A percentile compares a stretch with the other conserved stretches of the same genome.
These are phyloP conservation scores for Raffaelea albimanens DNA, from an alignment of 2,329 filamentous ascomycete species.

Conservation along the genomic window DNA sequence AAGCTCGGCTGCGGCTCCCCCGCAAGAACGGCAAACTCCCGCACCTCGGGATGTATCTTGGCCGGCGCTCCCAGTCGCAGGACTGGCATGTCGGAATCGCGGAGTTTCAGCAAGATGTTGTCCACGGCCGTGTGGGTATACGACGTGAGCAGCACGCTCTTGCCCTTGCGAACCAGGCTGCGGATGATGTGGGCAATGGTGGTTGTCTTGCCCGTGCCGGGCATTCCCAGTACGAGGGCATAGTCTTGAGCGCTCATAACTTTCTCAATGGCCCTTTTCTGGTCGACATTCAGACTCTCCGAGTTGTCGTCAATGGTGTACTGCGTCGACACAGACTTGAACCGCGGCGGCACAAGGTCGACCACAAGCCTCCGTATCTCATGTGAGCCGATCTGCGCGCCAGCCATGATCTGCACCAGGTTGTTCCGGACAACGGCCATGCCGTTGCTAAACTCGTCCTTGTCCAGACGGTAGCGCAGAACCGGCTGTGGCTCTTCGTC, in stretches of 20 bases:
- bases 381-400: conserved; percentile 59
- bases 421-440: conserved; percentile 95
- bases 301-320: conserved; percentile 47
- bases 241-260: conserved; percentile 95
- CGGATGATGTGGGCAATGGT: conserved; percentile 97
- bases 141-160: conserved; percentile 85
- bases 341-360: conserved; percentile 62
- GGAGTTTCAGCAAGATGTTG: conserved; percentile 92
- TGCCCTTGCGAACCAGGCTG: conserved; percentile 76
- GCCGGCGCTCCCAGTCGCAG: conserved; percentile 76
- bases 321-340: conserved; percentile 56
- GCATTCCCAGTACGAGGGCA: conserved; percentile 95
- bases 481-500: conserved; percentile 43
- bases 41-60: conserved; percentile 83
- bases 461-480: conserved; percentile 77
- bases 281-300: conserved; percentile 73
- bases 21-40: conserved; percentile 73
- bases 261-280: conserved; percentile 78
- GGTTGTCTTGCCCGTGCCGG: conserved; percentile 94
- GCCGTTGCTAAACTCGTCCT: conserved; percentile 96
- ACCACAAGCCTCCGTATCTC: conserved; percentile 74
- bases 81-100: conserved; percentile 61
- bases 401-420: conserved; percentile 82
- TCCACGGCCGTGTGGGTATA: conserved; percentile 98
- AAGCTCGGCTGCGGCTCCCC: conserved; percentile 64